These are phyloP conservation scores for Trypanosoma brucei DNA, from an alignment of 208 protist species.

Conservation along the genomic window DNA sequence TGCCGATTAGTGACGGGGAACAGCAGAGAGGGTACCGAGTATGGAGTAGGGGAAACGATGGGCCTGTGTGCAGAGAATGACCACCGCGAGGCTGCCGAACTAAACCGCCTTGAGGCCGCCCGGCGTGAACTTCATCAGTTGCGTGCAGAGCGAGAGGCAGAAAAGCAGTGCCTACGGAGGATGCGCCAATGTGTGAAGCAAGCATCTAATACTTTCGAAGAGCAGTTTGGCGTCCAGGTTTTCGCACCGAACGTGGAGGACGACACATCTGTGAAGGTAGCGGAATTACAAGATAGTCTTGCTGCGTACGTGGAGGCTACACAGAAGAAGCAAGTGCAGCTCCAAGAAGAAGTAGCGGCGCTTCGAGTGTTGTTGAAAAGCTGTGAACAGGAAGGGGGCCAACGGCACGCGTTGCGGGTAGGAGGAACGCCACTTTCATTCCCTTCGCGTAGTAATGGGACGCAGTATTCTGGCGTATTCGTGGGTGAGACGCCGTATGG, in stretches of 20 bases:
- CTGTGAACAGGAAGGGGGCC: conserved; percentile 12
- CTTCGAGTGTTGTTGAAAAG: not conserved
- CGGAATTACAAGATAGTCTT: conserved; percentile 1
- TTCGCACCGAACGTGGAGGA: not conserved
- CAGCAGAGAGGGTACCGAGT: no score
- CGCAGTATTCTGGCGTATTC: no score
- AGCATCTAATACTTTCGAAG: not conserved
- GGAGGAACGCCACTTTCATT: not conserved
- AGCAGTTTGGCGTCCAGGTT: not conserved
- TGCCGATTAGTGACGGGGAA: not conserved
- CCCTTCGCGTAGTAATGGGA: no score
- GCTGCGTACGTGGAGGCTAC: not conserved
- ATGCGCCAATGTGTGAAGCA: not conserved
- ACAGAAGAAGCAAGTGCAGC: conserved; percentile 2
- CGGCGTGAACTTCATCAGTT: not conserved
- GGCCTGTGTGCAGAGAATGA: no score
- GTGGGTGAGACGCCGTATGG: no score
- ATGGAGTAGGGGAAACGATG: no score
- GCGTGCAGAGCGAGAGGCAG: not conserved
- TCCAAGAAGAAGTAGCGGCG: conserved; percentile 1
- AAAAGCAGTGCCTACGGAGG: not conserved
- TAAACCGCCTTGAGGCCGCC: no score
- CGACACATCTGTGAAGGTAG: conserved; percentile 2
- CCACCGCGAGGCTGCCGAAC: no score
- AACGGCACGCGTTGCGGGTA: conserved; percentile 27